Evolutionary conservation across 1,139 yeast species (phyloP).

Genomic region (Nakaseomyces uthaithaninus): DNA sequence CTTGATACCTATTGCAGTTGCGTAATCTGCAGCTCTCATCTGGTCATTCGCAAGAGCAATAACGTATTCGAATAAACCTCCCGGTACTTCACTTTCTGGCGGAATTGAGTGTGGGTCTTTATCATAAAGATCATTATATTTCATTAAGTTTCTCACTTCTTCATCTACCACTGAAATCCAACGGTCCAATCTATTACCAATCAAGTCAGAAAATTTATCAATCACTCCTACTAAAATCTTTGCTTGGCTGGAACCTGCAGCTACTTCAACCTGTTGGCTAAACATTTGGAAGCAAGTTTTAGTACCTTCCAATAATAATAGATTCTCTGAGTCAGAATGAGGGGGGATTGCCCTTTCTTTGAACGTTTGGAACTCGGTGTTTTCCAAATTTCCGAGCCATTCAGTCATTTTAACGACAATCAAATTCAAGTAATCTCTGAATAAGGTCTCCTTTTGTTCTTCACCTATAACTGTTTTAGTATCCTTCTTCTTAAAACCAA

Average conservation of each 20-base stretch:
- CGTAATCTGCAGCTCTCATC: conserved; percentile 72
- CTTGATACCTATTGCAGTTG: conserved; percentile 63
- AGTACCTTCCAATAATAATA: conserved; percentile 57
- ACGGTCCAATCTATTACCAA: conserved; percentile 51
- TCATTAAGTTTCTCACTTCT: conserved; percentile 51
- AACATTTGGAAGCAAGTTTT: conserved; percentile 76
- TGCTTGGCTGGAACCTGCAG: conserved; percentile 81
- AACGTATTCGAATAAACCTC: conserved; percentile 73
- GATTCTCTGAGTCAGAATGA: conserved; percentile 57
- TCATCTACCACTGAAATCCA: conserved; percentile 52
- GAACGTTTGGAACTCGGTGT: conserved; percentile 58
- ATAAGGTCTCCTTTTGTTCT: conserved; percentile 50
- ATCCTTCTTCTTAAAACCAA: conserved; percentile 38
- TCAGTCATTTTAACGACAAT: conserved; percentile 67
- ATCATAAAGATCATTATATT: conserved; percentile 29
- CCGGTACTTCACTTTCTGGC: conserved; percentile 51
- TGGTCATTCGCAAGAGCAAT: conserved; percentile 85
- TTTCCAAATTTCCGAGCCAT: conserved; percentile 65
- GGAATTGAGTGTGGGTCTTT: conserved; percentile 38
- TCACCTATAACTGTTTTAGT: conserved; percentile 57
- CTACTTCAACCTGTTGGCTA: conserved; percentile 86
- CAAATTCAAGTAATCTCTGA: conserved; percentile 65
- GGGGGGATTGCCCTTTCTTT: conserved; percentile 61
- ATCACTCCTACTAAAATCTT: conserved; percentile 77
- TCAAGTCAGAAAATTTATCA: conserved; percentile 58